Base-by-base conservation (phyloP, 345 rosid genomes). In the Trapa bicornis region DNA sequence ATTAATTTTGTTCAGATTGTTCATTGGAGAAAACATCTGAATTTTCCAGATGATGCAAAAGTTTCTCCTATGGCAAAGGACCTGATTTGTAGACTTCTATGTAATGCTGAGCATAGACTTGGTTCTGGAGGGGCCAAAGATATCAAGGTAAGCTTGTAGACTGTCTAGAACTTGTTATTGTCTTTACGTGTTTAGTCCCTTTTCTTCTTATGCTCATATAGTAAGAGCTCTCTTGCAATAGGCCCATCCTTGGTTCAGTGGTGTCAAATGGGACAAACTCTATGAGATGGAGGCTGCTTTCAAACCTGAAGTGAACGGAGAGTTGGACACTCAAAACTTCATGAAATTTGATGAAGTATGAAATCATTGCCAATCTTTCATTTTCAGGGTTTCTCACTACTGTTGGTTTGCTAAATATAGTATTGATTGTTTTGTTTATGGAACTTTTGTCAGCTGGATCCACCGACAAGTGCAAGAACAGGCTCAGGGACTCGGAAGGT, bases 261-360 rank as follows among this genome's bases (percentile, higher is more conserved):
- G 79, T 12, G 56, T 88, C 72, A 74, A 76, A 56, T 92, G 98
- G 98, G 96, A 87, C 70, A 86, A 85, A 79, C 87, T 89, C 53
- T 92, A 92, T 73, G 91, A 89, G 81, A 86, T 85, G 93, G 93
- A 89, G 56, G 96, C 98, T 66, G 96, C 98, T 38, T 88, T 84
- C 83, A 89, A 86, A 73, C 98, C 98, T 56, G 96, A 89, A 87
- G 90, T 92, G 72, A 89, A 83, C 52, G 93, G 87, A 65, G 98
- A 92, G 81, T 85, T 92, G 64, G 98, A 92, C 75, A 92, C 98
- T 47, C 96, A 84, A 74, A 92, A 92, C 76, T 92, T 92, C 72
- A 89, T 92, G 96, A 92, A 92, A 82, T 92, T 92, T 76, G 98
- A 92, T 76, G 98, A 89, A 80, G 98, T 92, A 87, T 71, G 65